These are phyloP conservation scores for Sclerotinia minor DNA, from an alignment of 2,329 filamentous ascomycete species.

Conservation along the genomic window DNA sequence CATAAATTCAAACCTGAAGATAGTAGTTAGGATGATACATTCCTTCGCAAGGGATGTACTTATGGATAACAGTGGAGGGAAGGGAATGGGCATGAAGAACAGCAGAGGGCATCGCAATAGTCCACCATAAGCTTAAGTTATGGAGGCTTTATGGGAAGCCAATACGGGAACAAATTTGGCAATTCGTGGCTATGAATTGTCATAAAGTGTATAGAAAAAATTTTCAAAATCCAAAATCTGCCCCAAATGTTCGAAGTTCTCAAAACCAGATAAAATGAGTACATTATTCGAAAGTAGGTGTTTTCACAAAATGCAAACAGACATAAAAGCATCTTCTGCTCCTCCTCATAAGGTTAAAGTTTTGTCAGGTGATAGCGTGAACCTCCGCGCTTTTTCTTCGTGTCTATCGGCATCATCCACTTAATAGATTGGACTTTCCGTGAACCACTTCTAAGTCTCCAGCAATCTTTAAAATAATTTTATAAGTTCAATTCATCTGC, in stretches of 20 bases:
- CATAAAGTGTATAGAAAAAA: not conserved
- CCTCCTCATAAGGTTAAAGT: not conserved
- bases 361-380: constrained; percentile 12
- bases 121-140: not conserved
- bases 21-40: not conserved
- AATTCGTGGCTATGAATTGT: not conserved
- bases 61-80: not conserved
- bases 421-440: not conserved
- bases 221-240: not conserved
- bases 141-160: not conserved
- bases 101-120: not conserved
- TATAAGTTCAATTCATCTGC: not conserved
- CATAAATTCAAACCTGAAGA: not conserved
- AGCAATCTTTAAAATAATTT: not conserved
- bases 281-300: not conserved
- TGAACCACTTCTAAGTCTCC: not conserved
- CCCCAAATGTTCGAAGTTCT: not conserved
- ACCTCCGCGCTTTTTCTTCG: not conserved
- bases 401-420: not conserved
- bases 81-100: not conserved
- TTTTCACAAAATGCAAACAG: constrained; percentile 1
- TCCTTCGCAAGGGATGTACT: not conserved
- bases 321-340: not conserved
- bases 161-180: not conserved
- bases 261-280: not conserved